These are phyloP conservation scores for Magnolia changhungtana DNA, from an alignment of 164 flowering plant species.

Conservation along the genomic window DNA sequence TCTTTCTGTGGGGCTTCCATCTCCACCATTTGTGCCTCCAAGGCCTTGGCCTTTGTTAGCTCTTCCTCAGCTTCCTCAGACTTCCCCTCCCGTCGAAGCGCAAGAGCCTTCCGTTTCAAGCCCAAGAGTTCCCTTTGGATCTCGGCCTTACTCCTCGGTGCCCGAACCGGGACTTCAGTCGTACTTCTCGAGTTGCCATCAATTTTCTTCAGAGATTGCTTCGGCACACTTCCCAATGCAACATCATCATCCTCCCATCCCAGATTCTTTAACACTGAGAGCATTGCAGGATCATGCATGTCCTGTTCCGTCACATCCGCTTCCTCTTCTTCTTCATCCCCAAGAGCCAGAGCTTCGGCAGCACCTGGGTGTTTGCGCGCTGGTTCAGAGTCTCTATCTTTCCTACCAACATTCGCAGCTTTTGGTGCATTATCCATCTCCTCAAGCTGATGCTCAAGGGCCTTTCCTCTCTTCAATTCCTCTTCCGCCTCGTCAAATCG, in stretches of 20 bases:
- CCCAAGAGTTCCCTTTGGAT: slow-evolving; percentile 79
- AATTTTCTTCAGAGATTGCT: slow-evolving; percentile 18
- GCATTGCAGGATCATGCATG: slow-evolving; percentile 70
- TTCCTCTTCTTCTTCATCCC: slow-evolving; percentile 36
- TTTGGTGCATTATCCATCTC: slow-evolving; percentile 48
- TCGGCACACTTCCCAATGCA: slow-evolving; percentile 15
- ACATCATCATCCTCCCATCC: slow-evolving; percentile 75
- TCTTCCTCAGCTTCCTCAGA: slow-evolving; percentile 77
- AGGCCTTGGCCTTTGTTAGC: slow-evolving; percentile 43
- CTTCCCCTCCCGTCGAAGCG: slow-evolving; percentile 76
- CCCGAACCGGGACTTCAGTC: slow-evolving; percentile 16
- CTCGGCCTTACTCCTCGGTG: slow-evolving; percentile 61
- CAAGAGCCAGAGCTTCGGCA: slow-evolving; percentile 11
- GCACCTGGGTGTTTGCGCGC: slow-evolving; percentile 13
- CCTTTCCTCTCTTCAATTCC: slow-evolving; percentile 65
- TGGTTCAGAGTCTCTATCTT: slow-evolving; percentile 3
- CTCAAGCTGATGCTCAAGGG: slow-evolving; percentile 73
- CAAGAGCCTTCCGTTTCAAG: slow-evolving; percentile 74
- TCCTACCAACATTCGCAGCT: slow-evolving; percentile 11
- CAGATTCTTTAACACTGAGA: slow-evolving; percentile 49
- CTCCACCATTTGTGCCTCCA: slow-evolving; percentile 70
- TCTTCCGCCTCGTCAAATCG: slow-evolving; percentile 74
- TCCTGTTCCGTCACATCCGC: slow-evolving; percentile 76
- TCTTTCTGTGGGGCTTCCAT: slow-evolving; percentile 40
- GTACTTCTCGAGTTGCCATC: slow-evolving; percentile 7